phyloP scores from a whole-genome alignment of 2,329 filamentous ascomycete genomes.

The Emergomyces orientalis region DNA sequence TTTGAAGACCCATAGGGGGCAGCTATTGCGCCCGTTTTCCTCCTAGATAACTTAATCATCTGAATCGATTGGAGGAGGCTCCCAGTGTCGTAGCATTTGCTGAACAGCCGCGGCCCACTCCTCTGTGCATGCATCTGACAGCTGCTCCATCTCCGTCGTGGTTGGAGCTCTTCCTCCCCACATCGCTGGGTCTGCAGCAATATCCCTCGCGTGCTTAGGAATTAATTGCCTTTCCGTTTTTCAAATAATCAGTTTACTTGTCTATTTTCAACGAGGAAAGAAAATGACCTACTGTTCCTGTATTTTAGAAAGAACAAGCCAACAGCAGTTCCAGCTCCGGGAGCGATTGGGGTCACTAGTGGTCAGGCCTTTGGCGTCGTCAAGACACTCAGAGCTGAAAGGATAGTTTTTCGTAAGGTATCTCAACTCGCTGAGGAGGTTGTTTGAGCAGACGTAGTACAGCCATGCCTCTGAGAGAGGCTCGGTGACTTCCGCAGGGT shows the following conservation, averaged over 20 bases:
- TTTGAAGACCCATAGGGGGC: background rate
- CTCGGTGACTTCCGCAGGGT: slow-evolving; percentile 50
- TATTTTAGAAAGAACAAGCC: slow-evolving; percentile 60
- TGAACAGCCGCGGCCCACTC: slow-evolving; percentile 60
- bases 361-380: slow-evolving; percentile 57
- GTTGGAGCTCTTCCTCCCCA: slow-evolving; percentile 55
- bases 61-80: slow-evolving; percentile 44
- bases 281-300: slow-evolving; percentile 47
- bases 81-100: slow-evolving; percentile 62
- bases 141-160: slow-evolving; percentile 47
- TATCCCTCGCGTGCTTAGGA: slow-evolving; percentile 49
- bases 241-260: slow-evolving; percentile 9
- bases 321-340: slow-evolving; percentile 67
- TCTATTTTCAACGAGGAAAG: background rate
- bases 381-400: slow-evolving; percentile 55
- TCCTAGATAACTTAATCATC: slow-evolving; percentile 4
- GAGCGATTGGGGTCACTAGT: slow-evolving; percentile 55
- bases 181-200: slow-evolving; percentile 57
- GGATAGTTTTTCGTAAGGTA: slow-evolving; percentile 59
- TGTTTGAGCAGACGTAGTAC: slow-evolving; percentile 62
- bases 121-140: slow-evolving; percentile 53
- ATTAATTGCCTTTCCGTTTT: slow-evolving; percentile 46
- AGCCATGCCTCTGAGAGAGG: slow-evolving; percentile 64
- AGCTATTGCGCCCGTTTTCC: background rate
- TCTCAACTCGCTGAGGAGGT: slow-evolving; percentile 60